Evolutionary conservation across 768 basidiomycete species (phyloP).

Genomic region (Termitomyces sp.): DNA sequence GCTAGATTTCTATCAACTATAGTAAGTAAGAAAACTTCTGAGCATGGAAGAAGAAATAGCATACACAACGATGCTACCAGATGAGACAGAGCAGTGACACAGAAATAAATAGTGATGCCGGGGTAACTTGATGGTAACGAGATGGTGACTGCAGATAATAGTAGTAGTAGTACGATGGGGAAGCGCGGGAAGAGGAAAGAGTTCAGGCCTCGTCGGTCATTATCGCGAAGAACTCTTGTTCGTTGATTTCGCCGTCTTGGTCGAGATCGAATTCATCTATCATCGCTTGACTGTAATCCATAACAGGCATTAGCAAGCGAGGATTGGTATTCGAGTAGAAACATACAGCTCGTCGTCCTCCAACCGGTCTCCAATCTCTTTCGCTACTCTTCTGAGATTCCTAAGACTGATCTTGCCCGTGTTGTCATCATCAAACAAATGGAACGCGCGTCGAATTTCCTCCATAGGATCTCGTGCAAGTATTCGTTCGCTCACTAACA

Average conservation of each 20-base stretch:
- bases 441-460: constrained; percentile 93
- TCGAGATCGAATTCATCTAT: constrained; percentile 99
- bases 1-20: constrained; percentile 1
- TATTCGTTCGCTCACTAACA: constrained; percentile 88
- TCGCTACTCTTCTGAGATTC: constrained; percentile 90
- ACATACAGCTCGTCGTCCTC: constrained; percentile 97
- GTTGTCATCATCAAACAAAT: constrained; percentile 93
- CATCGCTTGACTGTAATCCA: constrained; percentile 84
- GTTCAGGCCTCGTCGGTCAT: constrained; percentile 86
- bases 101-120: constrained; percentile 5
- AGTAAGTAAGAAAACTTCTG: not conserved
- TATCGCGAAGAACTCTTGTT: constrained; percentile 94
- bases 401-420: constrained; percentile 91
- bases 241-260: constrained; percentile 95
- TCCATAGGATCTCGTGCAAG: constrained; percentile 93
- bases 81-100: constrained; percentile 2
- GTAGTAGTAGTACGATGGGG: not conserved
- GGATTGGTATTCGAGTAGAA: not conserved
- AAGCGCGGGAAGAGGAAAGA: not conserved
- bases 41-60: not conserved
- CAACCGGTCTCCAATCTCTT: constrained; percentile 91
- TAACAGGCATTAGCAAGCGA: not conserved
- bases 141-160: constrained; percentile 5
- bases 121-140: constrained; percentile 7
- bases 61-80: constrained; percentile 7